Conservation (phyloP, 2,329 filamentous ascomycete species). For the Fusarium sulawesiense region DNA sequence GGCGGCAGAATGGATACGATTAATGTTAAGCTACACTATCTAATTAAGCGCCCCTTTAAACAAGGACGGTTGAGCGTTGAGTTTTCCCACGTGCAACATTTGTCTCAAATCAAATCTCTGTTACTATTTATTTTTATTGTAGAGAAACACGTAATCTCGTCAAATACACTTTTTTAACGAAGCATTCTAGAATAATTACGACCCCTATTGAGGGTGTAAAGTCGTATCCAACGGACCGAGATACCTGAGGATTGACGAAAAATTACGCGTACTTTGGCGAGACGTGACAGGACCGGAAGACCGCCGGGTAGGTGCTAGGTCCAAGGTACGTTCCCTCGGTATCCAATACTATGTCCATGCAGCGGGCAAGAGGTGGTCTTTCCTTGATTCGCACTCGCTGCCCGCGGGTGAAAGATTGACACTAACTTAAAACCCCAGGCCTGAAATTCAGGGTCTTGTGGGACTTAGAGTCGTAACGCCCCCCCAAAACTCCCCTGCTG, state of each 20-base stretch:
- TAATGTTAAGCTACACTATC: not conserved
- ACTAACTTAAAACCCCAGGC: slow-evolving; percentile 10
- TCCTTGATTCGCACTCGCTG: slow-evolving; percentile 1
- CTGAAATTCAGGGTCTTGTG: slow-evolving; percentile 6
- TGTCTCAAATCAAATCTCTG: not conserved
- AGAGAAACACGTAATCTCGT: slow-evolving; percentile 1
- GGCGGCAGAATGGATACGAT: not conserved
- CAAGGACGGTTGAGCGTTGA: not conserved
- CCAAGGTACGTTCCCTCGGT: not conserved
- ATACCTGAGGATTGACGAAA: not conserved
- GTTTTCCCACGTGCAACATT: not conserved
- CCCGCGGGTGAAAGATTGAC: not conserved
- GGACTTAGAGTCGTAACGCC: not conserved
- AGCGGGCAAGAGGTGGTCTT: not conserved
- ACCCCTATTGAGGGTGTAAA: not conserved
- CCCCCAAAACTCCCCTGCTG: not conserved
- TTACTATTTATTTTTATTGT: not conserved
- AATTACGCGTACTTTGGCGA: slow-evolving; percentile 3
- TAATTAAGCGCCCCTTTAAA: not conserved
- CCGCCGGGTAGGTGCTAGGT: not conserved
- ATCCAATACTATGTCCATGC: not conserved
- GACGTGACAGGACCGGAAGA: not conserved
- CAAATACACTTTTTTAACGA: not conserved
- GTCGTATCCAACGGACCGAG: not conserved
- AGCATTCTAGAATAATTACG: not conserved